Evolutionary conservation across 129 eudicot genomes (phyloP), one percentile per base, ranked within the genome.

Genomic region (Tagetes erecta): DNA sequence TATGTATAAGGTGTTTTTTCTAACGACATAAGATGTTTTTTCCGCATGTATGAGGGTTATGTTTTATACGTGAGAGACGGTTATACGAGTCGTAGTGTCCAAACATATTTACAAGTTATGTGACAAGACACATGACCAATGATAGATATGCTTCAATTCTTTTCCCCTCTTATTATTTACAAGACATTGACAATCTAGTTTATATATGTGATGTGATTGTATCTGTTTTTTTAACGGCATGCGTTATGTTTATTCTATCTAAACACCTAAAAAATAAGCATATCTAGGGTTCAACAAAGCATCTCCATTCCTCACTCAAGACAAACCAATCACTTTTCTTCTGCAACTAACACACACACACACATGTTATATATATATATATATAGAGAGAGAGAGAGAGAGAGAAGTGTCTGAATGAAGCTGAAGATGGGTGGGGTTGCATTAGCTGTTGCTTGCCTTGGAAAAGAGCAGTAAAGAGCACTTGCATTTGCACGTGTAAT

Each of bases 401-500:
- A 73, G 60, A 71, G 63, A 67, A 1, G 37, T 57, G 56, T 80
- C 39, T 65, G 14, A 12, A 63, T 41, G 73, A 79, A 76, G 82
- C 76, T 63, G 71, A 68, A 30, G 49, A 59, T 67, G 67, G 53
- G 58, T 10, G 40, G 80, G 76, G 77, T 76, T 86, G 77, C 79
- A 65, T n/a, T 67, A 42, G 52, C 46, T 58, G 79, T 44, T 67
- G 77, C 70, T 68, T 83, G 80, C 90, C 83, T 88, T 72, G 93
- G 78, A 76, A 88, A 85, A 79, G 90, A 80, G 85, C 86, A 76
- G 58, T 77, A 71, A 71, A 78, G 78, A 80, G 65, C 68, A 34
- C 51, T 27, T 52, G 81, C 68, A 76, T 58, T 60, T 72, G 84
- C 95, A 88, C 88, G 88, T 88, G 91, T 83, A 81, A 72, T 53